These are phyloP conservation scores for Phellinidium pouzarii DNA, from an alignment of 1,284 basidiomycete species.

Conservation along the genomic window DNA sequence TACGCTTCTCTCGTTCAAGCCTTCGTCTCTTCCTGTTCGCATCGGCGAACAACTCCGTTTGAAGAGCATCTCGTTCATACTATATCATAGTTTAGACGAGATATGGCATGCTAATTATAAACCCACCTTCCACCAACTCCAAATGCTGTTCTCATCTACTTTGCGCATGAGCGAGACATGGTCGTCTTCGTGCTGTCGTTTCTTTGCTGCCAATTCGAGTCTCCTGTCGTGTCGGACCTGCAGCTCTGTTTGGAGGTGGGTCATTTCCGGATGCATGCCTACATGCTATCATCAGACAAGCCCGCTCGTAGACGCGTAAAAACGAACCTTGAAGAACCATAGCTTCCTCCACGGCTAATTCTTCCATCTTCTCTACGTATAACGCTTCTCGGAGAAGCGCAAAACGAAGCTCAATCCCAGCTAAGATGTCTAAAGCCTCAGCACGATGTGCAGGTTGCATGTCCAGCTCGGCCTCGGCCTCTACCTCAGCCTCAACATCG, in stretches of 20 bases:
- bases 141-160: conserved; percentile 57
- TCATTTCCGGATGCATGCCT: conserved; percentile 80
- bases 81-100: conserved; percentile 25
- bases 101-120: not conserved
- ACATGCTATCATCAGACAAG: conserved; percentile 5
- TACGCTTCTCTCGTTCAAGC: conserved; percentile 75
- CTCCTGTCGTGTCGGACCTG: conserved; percentile 67
- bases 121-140: conserved; percentile 73
- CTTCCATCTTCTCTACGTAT: conserved; percentile 80
- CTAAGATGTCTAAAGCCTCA: conserved; percentile 72
- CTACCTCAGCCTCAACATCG: conserved; percentile 34
- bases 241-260: conserved; percentile 71
- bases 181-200: conserved; percentile 56
- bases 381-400: conserved; percentile 65
- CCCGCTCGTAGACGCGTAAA: not conserved
- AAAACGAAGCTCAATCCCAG: conserved; percentile 73
- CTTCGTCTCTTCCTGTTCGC: conserved; percentile 73
- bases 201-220: conserved; percentile 62
- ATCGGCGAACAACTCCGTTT: conserved; percentile 78
- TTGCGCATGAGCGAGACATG: conserved; percentile 51
- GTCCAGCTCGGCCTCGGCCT: conserved; percentile 47
- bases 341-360: conserved; percentile 67
- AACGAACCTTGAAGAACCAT: conserved; percentile 57
- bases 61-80: conserved; percentile 66
- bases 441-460: conserved; percentile 70